Evolutionary conservation across 805 yeast genomes (phyloP).

Genomic region (Wickerhamiella occidentalis): DNA sequence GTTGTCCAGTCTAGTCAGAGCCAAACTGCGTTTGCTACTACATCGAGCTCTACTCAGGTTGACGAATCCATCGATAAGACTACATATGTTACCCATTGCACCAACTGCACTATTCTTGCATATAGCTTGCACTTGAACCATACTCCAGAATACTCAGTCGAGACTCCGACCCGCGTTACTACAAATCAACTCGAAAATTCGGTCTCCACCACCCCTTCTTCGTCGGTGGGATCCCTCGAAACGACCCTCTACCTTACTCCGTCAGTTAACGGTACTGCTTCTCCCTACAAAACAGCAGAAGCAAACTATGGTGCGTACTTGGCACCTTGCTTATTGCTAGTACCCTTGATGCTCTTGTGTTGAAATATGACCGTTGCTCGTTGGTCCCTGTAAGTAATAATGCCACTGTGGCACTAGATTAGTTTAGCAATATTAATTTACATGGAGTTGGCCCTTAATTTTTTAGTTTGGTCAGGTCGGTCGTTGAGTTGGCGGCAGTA

Average conservation of each 20-base stretch:
- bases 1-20: too few relatives aligned
- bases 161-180: not conserved
- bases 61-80: too few relatives aligned
- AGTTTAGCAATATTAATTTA: not conserved
- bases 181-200: not conserved
- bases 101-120: not conserved
- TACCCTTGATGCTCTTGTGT: not conserved
- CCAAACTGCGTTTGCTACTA: too few relatives aligned
- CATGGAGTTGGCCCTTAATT: not conserved
- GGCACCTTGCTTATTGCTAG: not conserved
- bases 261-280: not conserved
- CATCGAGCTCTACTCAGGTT: too few relatives aligned
- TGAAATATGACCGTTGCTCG: not conserved
- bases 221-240: not conserved
- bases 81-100: not conserved
- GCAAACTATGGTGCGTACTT: not conserved
- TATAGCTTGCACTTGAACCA: not conserved
- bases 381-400: too few relatives aligned
- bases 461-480: not conserved
- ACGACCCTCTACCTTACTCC: not conserved
- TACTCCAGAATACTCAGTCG: not conserved
- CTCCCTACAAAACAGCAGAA: not conserved
- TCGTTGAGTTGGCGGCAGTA: conserved; percentile 24
- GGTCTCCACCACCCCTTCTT: not conserved
- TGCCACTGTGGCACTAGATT: too few relatives aligned